Evolutionary conservation across 192 early-diverging fungal species (phyloP).

Genomic region (Linderina pennispora): DNA sequence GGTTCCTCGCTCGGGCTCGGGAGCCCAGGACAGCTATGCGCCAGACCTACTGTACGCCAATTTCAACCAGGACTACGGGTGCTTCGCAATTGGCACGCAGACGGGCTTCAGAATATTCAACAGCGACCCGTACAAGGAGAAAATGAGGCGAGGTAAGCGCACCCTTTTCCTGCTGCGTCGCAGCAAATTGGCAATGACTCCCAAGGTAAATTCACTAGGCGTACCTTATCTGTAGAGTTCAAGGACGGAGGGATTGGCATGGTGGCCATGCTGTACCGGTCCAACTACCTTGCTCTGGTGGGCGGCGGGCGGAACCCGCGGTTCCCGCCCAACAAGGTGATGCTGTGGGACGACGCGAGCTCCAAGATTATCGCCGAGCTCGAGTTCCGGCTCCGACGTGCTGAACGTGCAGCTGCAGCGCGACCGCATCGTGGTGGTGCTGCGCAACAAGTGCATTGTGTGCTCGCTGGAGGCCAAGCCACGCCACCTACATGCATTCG

Average conservation of each 20-base stretch:
- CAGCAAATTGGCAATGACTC: no score
- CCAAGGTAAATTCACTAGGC: no score
- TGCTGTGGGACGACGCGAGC: constrained; percentile 81
- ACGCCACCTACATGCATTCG: constrained; percentile 69
- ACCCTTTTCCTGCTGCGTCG: background rate
- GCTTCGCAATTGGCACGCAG: constrained; percentile 77
- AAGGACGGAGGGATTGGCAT: constrained; percentile 79
- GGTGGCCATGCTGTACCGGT: constrained; percentile 78
- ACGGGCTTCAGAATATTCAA: constrained; percentile 81
- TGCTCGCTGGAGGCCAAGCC: constrained; percentile 70
- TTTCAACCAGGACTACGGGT: constrained; percentile 82
- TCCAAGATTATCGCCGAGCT: constrained; percentile 65
- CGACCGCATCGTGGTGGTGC: constrained; percentile 72
- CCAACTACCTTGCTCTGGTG: constrained; percentile 82
- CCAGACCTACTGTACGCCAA: constrained; percentile 63
- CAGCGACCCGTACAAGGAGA: constrained; percentile 77
- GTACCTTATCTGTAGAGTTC: constrained; percentile 51
- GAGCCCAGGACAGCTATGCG: constrained; percentile 35
- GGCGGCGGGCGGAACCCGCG: constrained; percentile 78
- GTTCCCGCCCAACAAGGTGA: constrained; percentile 81
- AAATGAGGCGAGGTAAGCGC: constrained; percentile 55
- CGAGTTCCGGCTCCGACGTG: constrained; percentile 74
- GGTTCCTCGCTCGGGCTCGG: constrained; percentile 22
- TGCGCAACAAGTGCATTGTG: constrained; percentile 73
- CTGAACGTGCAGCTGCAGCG: constrained; percentile 70